A percentile compares a stretch with the other conserved stretches of the same genome.
These are phyloP conservation scores for Lodderomyces elongisporus DNA, from an alignment of 1,139 yeast species.

Conservation along the genomic window DNA sequence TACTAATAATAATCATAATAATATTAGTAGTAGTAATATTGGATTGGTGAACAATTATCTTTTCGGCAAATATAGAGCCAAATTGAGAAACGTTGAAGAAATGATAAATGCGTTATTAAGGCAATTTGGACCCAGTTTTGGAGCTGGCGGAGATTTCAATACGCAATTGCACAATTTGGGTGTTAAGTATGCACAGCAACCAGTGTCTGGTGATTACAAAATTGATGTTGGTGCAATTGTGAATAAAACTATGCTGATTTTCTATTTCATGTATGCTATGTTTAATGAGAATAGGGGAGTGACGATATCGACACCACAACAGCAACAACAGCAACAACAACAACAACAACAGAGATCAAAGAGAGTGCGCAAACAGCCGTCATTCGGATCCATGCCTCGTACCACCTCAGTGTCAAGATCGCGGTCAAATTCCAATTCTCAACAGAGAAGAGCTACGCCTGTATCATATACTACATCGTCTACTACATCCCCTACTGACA, in stretches of 20 bases:
- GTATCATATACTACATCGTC: too few species aligned
- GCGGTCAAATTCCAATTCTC: slow-evolving; percentile 1
- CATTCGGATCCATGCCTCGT: too few species aligned
- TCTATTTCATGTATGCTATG: neutral
- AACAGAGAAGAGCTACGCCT: neutral
- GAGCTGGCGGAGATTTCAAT: slow-evolving; percentile 10
- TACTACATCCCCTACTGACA: neutral
- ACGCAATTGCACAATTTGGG: slow-evolving; percentile 9
- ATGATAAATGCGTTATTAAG: slow-evolving; percentile 6
- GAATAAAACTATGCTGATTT: neutral
- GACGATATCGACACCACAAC: neutral
- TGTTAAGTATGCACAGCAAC: slow-evolving; percentile 5
- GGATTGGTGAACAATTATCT: too few species aligned
- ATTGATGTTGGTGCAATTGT: neutral
- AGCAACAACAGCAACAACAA: neutral
- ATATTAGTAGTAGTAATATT: too few species aligned
- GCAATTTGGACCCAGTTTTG: slow-evolving; percentile 5
- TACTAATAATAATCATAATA: too few species aligned
- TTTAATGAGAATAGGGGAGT: neutral
- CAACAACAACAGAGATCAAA: neutral
- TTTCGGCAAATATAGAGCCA: too few species aligned
- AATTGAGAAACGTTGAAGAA: slow-evolving; percentile 6
- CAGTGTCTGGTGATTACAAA: slow-evolving; percentile 1
- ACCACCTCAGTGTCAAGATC: slow-evolving; percentile 1
- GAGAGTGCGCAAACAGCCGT: slow-evolving; percentile 1